Percentiles rank a stretch among this genome's conserved stretches.
Conservation (phyloP, 441 rosid species). For the Populus hybrid region DNA sequence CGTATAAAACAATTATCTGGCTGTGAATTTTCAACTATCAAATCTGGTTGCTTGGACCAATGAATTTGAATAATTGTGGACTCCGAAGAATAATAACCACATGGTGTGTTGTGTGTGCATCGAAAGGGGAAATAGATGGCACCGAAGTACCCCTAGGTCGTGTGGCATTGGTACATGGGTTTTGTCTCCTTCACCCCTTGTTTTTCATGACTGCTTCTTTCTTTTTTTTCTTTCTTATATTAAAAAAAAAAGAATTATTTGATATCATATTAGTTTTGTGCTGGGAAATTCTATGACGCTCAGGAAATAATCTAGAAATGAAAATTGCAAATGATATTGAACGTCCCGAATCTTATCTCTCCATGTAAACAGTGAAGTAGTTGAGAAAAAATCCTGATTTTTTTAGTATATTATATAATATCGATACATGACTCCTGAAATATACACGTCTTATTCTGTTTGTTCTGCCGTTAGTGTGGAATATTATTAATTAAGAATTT, state of each 20-base stretch:
- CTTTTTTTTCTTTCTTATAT: too few relatives aligned
- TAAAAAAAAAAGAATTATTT: neutral
- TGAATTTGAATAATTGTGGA: neutral
- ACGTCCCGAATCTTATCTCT: too few relatives aligned
- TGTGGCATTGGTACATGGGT: neutral
- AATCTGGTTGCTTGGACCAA: neutral
- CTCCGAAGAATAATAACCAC: neutral
- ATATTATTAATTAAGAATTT: too few relatives aligned
- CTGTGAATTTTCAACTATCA: neutral
- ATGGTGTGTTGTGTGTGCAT: too few relatives aligned
- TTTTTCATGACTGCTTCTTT: neutral
- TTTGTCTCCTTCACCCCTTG: neutral
- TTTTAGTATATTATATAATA: too few relatives aligned
- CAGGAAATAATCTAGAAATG: too few relatives aligned
- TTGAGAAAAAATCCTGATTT: too few relatives aligned
- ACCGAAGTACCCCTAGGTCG: neutral
- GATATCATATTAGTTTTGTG: too few relatives aligned
- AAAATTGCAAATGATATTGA: too few relatives aligned
- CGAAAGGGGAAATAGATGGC: neutral
- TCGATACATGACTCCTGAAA: neutral
- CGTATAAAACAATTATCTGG: too few relatives aligned
- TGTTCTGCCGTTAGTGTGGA: neutral
- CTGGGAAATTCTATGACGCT: too few relatives aligned
- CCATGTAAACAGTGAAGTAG: too few relatives aligned
- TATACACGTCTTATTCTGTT: neutral